These are phyloP conservation scores for Aspergillus sp. DNA, from an alignment of 2,329 filamentous ascomycete genomes.

Conservation along the genomic window DNA sequence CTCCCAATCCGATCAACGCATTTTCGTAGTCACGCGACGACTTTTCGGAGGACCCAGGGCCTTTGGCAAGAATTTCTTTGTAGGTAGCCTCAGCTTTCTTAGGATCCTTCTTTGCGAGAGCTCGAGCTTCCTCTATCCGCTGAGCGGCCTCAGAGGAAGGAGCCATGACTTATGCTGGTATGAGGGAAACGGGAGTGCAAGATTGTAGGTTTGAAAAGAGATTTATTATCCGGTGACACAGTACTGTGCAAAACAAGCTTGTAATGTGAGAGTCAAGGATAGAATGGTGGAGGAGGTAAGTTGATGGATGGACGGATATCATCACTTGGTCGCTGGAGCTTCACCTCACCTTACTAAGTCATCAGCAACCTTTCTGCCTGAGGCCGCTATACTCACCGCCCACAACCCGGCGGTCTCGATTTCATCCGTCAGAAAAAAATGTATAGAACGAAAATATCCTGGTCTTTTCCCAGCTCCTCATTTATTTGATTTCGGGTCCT, in stretches of 20 bases:
- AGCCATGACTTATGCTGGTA: constrained; percentile 44
- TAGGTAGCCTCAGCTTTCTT: constrained; percentile 82
- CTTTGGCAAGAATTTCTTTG: constrained; percentile 83
- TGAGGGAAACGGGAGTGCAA: constrained; percentile 7
- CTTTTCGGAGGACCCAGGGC: constrained; percentile 79
- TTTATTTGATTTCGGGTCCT: constrained; percentile 7
- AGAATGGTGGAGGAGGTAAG: constrained; percentile 4
- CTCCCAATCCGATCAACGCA: constrained; percentile 82
- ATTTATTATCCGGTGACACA: background rate
- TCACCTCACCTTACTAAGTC: constrained; percentile 14
- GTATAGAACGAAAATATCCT: constrained; percentile 15
- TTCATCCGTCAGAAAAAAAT: constrained; percentile 28
- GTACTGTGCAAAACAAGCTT: background rate
- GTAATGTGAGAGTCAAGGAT: constrained; percentile 2
- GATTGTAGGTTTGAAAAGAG: constrained; percentile 11
- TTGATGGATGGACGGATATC: constrained; percentile 17
- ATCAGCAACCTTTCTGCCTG: constrained; percentile 12
- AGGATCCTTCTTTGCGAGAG: constrained; percentile 76
- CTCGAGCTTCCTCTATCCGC: constrained; percentile 85
- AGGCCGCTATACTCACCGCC: constrained; percentile 29
- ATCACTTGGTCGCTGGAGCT: constrained; percentile 22
- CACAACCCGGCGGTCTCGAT: constrained; percentile 30
- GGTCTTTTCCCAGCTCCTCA: background rate
- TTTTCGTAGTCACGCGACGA: constrained; percentile 89
- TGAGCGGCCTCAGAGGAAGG: constrained; percentile 53